Conservation (phyloP, 164 flowering plant species). For the Berberis vulgaris region DNA sequence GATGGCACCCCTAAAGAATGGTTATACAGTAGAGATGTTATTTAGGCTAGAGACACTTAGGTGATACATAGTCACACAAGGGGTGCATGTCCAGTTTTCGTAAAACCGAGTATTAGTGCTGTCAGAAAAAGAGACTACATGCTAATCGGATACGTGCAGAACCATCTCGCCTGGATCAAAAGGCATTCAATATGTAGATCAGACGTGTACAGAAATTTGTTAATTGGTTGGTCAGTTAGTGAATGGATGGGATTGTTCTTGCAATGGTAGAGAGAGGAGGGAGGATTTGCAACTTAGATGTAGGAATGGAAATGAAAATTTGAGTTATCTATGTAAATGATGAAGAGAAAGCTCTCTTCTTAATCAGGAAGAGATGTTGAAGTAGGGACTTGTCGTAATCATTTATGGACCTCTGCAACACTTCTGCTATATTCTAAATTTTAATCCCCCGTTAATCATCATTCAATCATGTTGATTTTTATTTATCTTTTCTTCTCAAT, state of each 20-base stretch:
- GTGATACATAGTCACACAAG: background rate
- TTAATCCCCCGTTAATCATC: too few species aligned
- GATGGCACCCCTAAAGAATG: background rate
- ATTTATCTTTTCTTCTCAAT: too few species aligned
- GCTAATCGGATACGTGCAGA: background rate
- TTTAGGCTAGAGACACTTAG: background rate
- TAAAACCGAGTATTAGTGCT: too few species aligned
- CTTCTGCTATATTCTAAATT: too few species aligned
- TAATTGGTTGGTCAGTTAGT: constrained; percentile 31
- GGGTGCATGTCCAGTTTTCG: background rate
- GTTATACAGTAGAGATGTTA: background rate
- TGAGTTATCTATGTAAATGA: too few species aligned
- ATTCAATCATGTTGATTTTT: too few species aligned
- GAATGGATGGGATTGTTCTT: constrained; percentile 1
- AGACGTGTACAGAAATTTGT: constrained; percentile 37
- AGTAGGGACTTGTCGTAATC: too few species aligned
- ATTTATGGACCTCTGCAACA: too few species aligned
- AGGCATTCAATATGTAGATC: constrained; percentile 3
- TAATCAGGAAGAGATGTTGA: too few species aligned
- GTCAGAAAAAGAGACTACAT: background rate
- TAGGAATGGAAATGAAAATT: too few species aligned
- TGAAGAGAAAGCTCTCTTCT: too few species aligned
- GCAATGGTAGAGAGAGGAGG: background rate
- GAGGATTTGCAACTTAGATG: too few species aligned
- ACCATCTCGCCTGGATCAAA: background rate